A percentile compares a stretch with the other conserved stretches of the same genome.
Evolutionary conservation across 2,329 filamentous ascomycete genomes (phyloP).

Genomic region (Falciphora oryzae): DNA sequence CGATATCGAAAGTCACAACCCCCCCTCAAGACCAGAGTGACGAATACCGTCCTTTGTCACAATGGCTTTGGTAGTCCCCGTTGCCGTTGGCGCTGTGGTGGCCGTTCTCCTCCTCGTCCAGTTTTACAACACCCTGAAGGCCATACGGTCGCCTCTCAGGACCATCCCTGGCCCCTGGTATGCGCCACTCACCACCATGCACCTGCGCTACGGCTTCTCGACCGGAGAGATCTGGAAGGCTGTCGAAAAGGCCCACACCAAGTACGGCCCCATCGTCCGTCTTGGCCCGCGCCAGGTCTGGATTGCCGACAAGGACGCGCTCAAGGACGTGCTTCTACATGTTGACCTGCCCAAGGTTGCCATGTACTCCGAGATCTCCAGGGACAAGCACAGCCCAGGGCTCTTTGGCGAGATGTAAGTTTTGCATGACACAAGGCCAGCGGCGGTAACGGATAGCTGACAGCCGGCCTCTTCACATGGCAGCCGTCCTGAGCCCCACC

Average conservation of each 20-base stretch:
- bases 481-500: slow-evolving; percentile 20
- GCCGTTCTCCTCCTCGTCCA: neutral
- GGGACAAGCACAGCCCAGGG: slow-evolving; percentile 9
- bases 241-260: neutral
- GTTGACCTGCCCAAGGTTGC: slow-evolving; percentile 8
- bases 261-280: slow-evolving; percentile 6
- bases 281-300: slow-evolving; percentile 3
- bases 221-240: slow-evolving; percentile 7
- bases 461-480: neutral
- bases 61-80: neutral
- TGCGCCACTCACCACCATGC: neutral
- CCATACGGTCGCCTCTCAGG: neutral
- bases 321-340: slow-evolving; percentile 5
- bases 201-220: slow-evolving; percentile 6
- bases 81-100: neutral
- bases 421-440: no score
- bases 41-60: neutral
- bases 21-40: no score
- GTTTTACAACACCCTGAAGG: neutral
- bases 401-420: slow-evolving; percentile 10
- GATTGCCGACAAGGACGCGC: slow-evolving; percentile 6
- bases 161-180: neutral
- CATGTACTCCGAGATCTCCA: slow-evolving; percentile 9
- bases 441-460: no score
- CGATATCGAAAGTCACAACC: no score